phyloP scores from a whole-genome alignment of 2,329 filamentous ascomycete genomes.

The Diaporthe ampelina region DNA sequence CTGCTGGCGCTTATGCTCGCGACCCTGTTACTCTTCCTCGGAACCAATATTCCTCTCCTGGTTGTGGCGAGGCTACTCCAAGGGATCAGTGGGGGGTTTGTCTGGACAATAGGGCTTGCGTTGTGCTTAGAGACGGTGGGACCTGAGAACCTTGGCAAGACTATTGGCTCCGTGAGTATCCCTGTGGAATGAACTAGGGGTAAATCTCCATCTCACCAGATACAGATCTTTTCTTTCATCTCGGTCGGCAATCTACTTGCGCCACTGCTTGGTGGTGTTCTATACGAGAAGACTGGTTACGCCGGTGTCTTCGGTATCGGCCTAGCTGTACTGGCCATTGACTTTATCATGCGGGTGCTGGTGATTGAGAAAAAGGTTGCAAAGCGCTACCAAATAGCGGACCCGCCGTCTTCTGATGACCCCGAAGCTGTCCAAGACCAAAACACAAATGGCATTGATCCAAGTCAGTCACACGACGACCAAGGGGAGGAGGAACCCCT shows the following conservation, averaged over 20 bases:
- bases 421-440: conserved; percentile 40
- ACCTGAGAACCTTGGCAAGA: conserved; percentile 69
- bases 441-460: neutral
- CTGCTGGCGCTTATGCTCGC: conserved; percentile 65
- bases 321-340: conserved; percentile 66
- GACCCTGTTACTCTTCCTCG: conserved; percentile 68
- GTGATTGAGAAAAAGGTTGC: conserved; percentile 75
- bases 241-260: conserved; percentile 69
- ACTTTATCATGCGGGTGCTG: conserved; percentile 71
- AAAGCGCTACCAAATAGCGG: conserved; percentile 54
- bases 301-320: conserved; percentile 70
- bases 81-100: conserved; percentile 69
- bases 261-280: conserved; percentile 70
- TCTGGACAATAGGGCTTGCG: conserved; percentile 72
- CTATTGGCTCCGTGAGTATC: conserved; percentile 66
- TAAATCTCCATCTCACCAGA: conserved; percentile 23
- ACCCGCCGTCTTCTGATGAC: conserved; percentile 28
- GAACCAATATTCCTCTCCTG: conserved; percentile 61
- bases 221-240: conserved; percentile 69
- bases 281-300: conserved; percentile 72
- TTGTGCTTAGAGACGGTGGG: conserved; percentile 71
- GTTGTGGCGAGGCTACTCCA: conserved; percentile 68
- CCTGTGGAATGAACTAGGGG: neutral
- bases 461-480: conserved; percentile 39
- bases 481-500: conserved; percentile 55